phyloP scores from a whole-genome alignment of 495 filamentous ascomycete species.

The Pseudevernia furfuracea region DNA sequence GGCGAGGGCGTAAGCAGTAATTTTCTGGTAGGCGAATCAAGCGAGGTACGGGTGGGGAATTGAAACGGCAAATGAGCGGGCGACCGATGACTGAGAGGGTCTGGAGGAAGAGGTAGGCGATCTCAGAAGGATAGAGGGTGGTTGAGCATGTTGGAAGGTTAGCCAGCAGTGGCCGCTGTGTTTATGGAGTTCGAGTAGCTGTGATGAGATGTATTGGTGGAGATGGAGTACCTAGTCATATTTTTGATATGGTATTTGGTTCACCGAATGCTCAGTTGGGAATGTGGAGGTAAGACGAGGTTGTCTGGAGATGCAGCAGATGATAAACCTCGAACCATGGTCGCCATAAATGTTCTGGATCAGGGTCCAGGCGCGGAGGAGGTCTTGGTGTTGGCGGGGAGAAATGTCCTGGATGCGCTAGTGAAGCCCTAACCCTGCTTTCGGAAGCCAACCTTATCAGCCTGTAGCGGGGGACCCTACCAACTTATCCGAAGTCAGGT shows the following conservation, averaged over 20 bases:
- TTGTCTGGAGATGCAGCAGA: neutral
- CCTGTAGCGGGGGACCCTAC: no score
- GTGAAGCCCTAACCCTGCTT: no score
- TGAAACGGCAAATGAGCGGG: neutral
- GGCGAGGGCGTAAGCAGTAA: conserved; percentile 11
- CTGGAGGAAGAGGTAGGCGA: neutral
- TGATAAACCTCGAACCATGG: neutral
- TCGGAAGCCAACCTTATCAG: no score
- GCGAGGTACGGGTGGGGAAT: neutral
- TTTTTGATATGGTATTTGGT: neutral
- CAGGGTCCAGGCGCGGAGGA: no score
- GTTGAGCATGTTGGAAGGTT: neutral
- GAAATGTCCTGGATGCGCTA: no score
- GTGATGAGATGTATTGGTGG: neutral
- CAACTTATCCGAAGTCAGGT: no score
- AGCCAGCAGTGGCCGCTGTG: neutral
- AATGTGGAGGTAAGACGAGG: neutral
- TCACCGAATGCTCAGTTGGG: neutral
- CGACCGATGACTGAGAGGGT: neutral
- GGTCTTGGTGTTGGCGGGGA: no score
- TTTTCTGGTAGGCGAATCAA: neutral
- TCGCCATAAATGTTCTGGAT: neutral
- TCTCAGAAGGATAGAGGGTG: neutral
- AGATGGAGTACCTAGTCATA: neutral
- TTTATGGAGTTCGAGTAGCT: neutral